Conservation (phyloP, 176 grass and related monocot genomes). For the Neostapfia colusana region DNA sequence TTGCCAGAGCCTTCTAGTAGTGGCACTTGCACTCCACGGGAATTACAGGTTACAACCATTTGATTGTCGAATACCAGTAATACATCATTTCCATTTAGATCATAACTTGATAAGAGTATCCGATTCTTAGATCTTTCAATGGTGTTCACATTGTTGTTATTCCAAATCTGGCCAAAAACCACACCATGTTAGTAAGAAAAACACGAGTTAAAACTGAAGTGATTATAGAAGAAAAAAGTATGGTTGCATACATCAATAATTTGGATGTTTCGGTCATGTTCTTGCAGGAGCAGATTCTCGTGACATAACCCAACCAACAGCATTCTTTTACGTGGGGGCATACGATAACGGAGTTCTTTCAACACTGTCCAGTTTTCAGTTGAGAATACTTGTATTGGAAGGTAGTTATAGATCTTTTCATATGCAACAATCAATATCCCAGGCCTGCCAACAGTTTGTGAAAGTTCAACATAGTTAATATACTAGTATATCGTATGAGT, state of each 20-base stretch:
- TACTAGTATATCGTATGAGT: no score
- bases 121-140: not conserved
- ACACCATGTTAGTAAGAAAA: not conserved
- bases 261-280: not conserved
- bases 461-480: not conserved
- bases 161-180: not conserved
- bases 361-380: not conserved
- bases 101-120: no score
- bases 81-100: not conserved
- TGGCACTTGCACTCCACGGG: not conserved
- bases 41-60: not conserved
- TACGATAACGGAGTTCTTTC: not conserved
- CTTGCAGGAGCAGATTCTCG: not conserved
- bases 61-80: not conserved
- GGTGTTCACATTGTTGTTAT: not conserved
- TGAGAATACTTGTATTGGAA: conserved; percentile 18
- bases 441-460: not conserved
- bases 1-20: not conserved
- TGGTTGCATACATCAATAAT: not conserved
- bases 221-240: not conserved
- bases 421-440: not conserved
- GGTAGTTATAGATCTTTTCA: not conserved
- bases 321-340: not conserved
- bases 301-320: not conserved
- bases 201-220: not conserved